These are phyloP conservation scores for Vanderwaltozyma polyspora DNA, from an alignment of 805 yeast species.

Conservation along the genomic window DNA sequence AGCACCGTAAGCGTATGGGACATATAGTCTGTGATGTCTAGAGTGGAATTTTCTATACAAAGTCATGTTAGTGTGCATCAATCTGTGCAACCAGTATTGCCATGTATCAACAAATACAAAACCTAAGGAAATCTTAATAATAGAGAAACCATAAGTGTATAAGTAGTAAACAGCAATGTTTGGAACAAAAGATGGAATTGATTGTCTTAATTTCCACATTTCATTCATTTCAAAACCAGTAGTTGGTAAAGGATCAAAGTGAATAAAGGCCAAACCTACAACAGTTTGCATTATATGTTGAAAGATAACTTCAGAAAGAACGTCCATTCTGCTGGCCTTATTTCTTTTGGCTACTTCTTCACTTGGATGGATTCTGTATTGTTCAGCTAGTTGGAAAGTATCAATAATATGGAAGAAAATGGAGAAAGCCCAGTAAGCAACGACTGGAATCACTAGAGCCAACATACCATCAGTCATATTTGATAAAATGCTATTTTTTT, in stretches of 20 bases:
- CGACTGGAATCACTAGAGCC: conserved; percentile 64
- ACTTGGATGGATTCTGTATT: conserved; percentile 83
- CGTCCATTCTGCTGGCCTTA: conserved; percentile 58
- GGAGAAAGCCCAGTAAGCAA: conserved; percentile 77
- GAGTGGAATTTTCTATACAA: conserved; percentile 81
- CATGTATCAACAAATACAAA: conserved; percentile 79
- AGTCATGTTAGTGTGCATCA: conserved; percentile 73
- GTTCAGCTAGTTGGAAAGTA: conserved; percentile 60
- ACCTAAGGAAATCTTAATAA: conserved; percentile 46
- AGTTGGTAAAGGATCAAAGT: conserved; percentile 44
- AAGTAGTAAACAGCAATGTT: conserved; percentile 35
- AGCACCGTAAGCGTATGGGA: conserved; percentile 96
- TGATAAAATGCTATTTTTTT: conserved; percentile 30
- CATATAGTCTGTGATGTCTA: conserved; percentile 86
- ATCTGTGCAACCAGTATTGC: conserved; percentile 86
- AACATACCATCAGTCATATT: conserved; percentile 63
- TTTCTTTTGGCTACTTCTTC: conserved; percentile 72
- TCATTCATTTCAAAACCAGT: conserved; percentile 42
- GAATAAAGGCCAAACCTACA: conserved; percentile 48
- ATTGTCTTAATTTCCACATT: conserved; percentile 34
- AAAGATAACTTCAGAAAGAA: conserved; percentile 65
- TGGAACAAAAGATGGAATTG: conserved; percentile 33
- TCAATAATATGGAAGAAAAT: conserved; percentile 67
- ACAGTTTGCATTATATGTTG: conserved; percentile 79
- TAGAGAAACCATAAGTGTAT: conserved; percentile 57